These are phyloP conservation scores for Mychonastes homosphaera DNA, from an alignment of 139 green algal genomes.

Conservation along the genomic window DNA sequence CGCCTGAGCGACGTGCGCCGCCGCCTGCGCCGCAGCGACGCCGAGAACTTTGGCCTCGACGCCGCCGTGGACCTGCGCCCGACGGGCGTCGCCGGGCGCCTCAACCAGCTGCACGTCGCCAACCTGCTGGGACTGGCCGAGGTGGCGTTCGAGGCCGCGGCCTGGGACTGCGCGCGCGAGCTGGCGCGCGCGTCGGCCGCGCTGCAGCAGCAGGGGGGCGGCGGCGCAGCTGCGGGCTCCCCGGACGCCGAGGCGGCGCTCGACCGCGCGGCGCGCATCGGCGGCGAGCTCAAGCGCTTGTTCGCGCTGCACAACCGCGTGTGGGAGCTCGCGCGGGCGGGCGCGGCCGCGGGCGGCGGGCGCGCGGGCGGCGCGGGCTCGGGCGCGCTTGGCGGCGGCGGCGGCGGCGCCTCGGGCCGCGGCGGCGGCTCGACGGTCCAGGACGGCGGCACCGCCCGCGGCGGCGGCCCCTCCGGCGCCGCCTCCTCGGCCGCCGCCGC, in stretches of 20 bases:
- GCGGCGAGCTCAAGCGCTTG: slow-evolving; percentile 12
- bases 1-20: slow-evolving; percentile 16
- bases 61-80: slow-evolving; percentile 9
- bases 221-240: not conserved
- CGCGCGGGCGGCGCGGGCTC: not conserved
- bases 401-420: not conserved
- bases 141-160: slow-evolving; percentile 39
- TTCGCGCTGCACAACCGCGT: slow-evolving; percentile 29
- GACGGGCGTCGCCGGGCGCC: not conserved
- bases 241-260: not conserved
- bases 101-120: slow-evolving; percentile 14
- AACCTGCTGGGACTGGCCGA: slow-evolving; percentile 34
- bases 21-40: slow-evolving; percentile 8
- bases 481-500: not conserved
- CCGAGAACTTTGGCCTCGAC: slow-evolving; percentile 29
- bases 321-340: slow-evolving; percentile 16
- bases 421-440: not conserved
- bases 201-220: not conserved
- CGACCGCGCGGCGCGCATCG: not conserved
- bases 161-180: slow-evolving; percentile 12
- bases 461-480: not conserved
- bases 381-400: slow-evolving; percentile 3
- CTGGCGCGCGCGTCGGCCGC: not conserved
- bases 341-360: slow-evolving; percentile 12
- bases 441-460: not conserved